Base-by-base conservation (phyloP, 768 basidiomycete genomes). In the Hygrocybe coccinea region DNA sequence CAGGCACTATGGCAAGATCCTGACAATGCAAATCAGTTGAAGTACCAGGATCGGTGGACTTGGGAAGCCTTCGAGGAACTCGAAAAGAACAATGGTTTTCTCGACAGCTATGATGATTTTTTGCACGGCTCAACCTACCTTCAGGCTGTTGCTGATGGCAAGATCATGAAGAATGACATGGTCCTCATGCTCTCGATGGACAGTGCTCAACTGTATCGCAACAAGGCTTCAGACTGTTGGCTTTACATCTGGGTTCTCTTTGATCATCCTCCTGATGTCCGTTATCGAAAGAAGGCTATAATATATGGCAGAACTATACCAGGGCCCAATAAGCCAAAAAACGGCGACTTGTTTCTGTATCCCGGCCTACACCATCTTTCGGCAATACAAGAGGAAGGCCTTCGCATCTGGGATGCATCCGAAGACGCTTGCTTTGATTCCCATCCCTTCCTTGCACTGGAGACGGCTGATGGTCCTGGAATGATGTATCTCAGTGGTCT, bases 121-220 rank as follows among this genome's bases (percentile, higher is more conserved):
- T 67, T 60, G 25, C 56, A 60, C 50, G 74, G 76, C 0, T 24
- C 8, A 0, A 67, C 69, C 2, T 73, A 68, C 41, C 59, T 76
- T 0, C 48, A 67, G 1, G 58, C 63, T n/a, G 60, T 64, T 3
- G 2, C 29, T 15, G 14, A 49, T 6, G 61, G 51, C 0, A 56
- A 61, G 1, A 71, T 79, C n/a, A 57, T 35, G 1, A 21, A 44
- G 0, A 50, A 61, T 46, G 69, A 77, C 39, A 68, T 67, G 0
- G 50, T 74, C 2, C 58, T 77, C 2, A 62, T 74, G 52, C 55
- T 70, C 0, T 77, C 73, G 0, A 59, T 75, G 5, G 71, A 79
- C 47, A 73, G 76, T 0, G 69, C 71, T 0, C 76, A 79, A 55
- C 67, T 79, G 2, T 76, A 75, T 57, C 52, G 54, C 6, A 62